Conservation (phyloP, 2,329 filamentous ascomycete genomes). For the Pseudogymnoascus sp. region DNA sequence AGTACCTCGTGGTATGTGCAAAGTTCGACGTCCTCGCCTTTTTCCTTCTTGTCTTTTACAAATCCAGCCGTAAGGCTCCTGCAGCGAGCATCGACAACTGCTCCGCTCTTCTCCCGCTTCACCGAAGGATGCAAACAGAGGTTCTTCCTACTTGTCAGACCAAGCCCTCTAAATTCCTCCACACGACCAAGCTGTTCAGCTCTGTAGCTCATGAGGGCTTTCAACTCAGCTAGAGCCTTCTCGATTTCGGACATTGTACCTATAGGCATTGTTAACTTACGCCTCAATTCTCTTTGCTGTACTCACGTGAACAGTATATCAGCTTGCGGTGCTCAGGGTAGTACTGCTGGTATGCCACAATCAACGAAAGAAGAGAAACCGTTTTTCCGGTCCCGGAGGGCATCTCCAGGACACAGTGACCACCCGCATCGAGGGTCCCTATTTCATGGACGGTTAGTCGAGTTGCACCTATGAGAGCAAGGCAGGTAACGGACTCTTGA, state of each 20-base stretch:
- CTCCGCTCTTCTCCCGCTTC: conserved; percentile 90
- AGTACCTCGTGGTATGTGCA: conserved; percentile 88
- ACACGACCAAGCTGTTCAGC: conserved; percentile 78
- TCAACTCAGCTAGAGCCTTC: conserved; percentile 87
- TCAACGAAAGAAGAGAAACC: conserved; percentile 86
- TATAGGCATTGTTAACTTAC: conserved; percentile 24
- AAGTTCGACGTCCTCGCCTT: conserved; percentile 86
- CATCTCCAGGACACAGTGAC: conserved; percentile 97
- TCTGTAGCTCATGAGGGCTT: conserved; percentile 91
- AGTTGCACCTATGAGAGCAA: background rate
- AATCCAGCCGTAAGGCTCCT: conserved; percentile 93
- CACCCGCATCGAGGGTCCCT: conserved; percentile 81
- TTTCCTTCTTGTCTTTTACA: conserved; percentile 94
- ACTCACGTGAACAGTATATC: conserved; percentile 87
- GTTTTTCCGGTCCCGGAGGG: conserved; percentile 98
- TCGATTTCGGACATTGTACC: conserved; percentile 99
- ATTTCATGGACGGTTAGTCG: background rate
- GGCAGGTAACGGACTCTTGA: conserved; percentile 48
- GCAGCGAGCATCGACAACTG: conserved; percentile 90
- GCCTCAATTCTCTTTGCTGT: background rate
- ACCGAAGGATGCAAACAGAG: conserved; percentile 93
- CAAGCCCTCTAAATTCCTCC: conserved; percentile 89
- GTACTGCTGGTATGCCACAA: conserved; percentile 92
- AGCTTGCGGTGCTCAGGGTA: conserved; percentile 91
- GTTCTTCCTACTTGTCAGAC: conserved; percentile 94